A percentile compares a stretch with the other conserved stretches of the same genome.
phyloP scores from a whole-genome alignment of 2,329 filamentous ascomycete species.

The Trichoderma sp. region DNA sequence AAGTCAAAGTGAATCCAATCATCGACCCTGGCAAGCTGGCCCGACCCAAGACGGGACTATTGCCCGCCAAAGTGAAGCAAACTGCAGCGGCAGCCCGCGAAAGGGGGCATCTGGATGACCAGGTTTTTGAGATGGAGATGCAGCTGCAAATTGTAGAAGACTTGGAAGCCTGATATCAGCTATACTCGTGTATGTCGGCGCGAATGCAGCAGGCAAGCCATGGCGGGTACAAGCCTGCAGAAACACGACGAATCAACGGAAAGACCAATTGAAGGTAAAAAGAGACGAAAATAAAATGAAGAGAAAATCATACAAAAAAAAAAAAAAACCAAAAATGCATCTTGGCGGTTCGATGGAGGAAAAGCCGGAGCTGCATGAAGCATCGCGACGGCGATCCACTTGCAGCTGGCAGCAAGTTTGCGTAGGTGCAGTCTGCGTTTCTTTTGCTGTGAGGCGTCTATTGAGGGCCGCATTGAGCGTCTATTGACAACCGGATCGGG shows the following conservation, averaged over 20 bases:
- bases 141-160: neutral
- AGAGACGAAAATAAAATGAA: neutral
- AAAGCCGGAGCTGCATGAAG: neutral
- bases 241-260: too few species aligned
- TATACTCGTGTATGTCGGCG: too few species aligned
- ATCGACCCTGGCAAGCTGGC: conserved; percentile 1
- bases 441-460: conserved; percentile 31
- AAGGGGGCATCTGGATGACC: neutral
- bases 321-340: neutral
- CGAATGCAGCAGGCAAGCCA: neutral
- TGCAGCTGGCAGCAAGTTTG: conserved; percentile 17
- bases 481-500: conserved; percentile 44
- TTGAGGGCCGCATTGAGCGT: conserved; percentile 34
- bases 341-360: neutral
- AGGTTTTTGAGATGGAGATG: neutral
- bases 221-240: neutral
- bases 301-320: too few species aligned
- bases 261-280: neutral
- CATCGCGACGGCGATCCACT: conserved; percentile 5
- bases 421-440: neutral
- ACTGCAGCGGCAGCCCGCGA: conserved; percentile 4
- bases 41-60: conserved; percentile 12
- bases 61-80: conserved; percentile 10
- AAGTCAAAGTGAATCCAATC: neutral
- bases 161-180: too few species aligned